Base-by-base conservation (phyloP, 2,329 filamentous ascomycete genomes). In the Ophiostoma novo-ulmi region DNA sequence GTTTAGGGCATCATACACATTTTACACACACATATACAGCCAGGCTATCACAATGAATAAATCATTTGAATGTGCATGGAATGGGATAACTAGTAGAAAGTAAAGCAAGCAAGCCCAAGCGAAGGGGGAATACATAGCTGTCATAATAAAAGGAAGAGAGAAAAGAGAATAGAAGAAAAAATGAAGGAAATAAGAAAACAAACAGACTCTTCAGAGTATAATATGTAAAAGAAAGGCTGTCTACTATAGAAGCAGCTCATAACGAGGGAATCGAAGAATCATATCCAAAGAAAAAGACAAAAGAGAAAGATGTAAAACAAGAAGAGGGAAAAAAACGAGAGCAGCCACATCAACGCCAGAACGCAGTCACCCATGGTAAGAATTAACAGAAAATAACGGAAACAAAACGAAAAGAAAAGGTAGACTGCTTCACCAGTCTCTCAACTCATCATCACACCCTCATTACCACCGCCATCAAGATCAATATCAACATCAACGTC, bases 141-240 rank as follows among this genome's bases (percentile, higher is more conserved):
- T 69, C 17, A 69, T 71, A 44, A 58, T 14, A 69, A 48, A 55
- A 64, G 8, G 11, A n/a, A 39, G 63, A 10, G 3, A 35, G 22
- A 17, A 36, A 36, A 38, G 31, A n/a, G 36, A 35, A 35, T 10
- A 44, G 67, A 70, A 5, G 36, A n/a, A 67, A 36, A 64, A 64
- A 2, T 26, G 26, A 10, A 22, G 14, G 61, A 10, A 69, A 17
- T 5, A 10, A 61, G 17, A 35, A 26, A n/a, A 4, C 44, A n/a
- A 20, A 63, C 26, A 26, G 31, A 36, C 11, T 35, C 58, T 35
- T 35, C 58, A 14, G 31, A 31, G 31, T 4, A 61, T 3, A 17
- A 63, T 6, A 55, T 1, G 52, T 22, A 8, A n/a, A 63, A 26
- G 8, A 5, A 63, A 35, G 7, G 4, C 55, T 14, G 58, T 63